Base-by-base conservation (phyloP, 2,329 filamentous ascomycete genomes). In the Colletotrichum phormii region DNA sequence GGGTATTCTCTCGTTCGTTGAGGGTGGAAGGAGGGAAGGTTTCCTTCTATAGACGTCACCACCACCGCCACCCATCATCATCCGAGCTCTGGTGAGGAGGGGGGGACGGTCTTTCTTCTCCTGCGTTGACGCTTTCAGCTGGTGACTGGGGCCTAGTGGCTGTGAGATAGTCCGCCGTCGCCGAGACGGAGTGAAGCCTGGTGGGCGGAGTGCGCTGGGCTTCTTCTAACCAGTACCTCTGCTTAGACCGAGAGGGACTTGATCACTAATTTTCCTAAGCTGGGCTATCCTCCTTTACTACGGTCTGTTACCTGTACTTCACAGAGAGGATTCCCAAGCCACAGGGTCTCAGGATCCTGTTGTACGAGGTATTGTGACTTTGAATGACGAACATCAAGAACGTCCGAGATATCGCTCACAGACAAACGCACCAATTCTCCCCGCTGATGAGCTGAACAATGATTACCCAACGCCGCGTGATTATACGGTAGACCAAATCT, bases 71-170 rank as follows among this genome's bases (percentile, higher is more conserved):
- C 42, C 42, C 37, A 46, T n/a, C 42, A 33, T 18, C 42, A 26
- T 69, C 22, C 24, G 18, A 42, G 24, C 33, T 26, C 29, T 55
- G n/a, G n/a, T 55, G 37, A 46, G 22, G 53, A 31, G 5, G 35
- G 65, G 42, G 18, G 42, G 18, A 53, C 66, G 18, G 42, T 42
- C 62, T 63, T 33, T 65, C 67, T 29, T 55, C 42, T 18, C 29
- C 53, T 29, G 54, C 37, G 22, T 18, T 46, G 18, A 13, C 29
- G 12, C 33, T 31, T 31, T 37, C 37, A 42, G 42, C 67, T 66
- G 22, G 53, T 6, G n/a, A 46, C n/a, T 46, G 22, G 24, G 31
- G 4, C 6, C 24, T 5, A 13, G 46, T 31, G 46, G 46, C 7
- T 5, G 24, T 64, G 61, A 26, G 13, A 64, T 29, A 54, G 29